Base-by-base conservation (phyloP, 179 eudicot genomes). In the Beta corolliflora region DNA sequence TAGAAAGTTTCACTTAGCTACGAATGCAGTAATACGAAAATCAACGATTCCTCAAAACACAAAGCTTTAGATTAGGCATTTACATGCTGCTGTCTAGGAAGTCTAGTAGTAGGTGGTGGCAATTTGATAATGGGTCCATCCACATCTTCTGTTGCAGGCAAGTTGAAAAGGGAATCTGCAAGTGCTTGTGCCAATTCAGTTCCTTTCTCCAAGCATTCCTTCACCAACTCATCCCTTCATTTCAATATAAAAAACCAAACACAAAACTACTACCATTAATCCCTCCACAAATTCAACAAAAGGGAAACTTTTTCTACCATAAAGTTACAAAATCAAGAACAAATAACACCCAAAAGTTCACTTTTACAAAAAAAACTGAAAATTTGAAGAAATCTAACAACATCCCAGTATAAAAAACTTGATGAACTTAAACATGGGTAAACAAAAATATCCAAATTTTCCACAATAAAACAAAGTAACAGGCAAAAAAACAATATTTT, bases 21-120 rank as follows among this genome's bases (percentile, higher is more conserved):
- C 4, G 64, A 19, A 60, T 41, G 19, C 73, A 7, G 23, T 45
- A 46, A 19, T 13, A 9, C 7, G 13, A 75, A 77, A 45, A 45
- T n/a, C 12, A 58, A 60, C 59, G 18, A 75, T 14, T 7, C 41
- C 10, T 11, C 58, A 65, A 81, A 73, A 15, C 69, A 71, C 14
- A 60, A 25, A n/a, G 21, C 74, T n/a, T 21, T 16, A 73, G 41
- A 25, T 25, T 63, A 60, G 3, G 53, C 46, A 90, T 44, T 63
- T 89, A 96, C 99, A 73, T 94, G 99, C 83, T 97, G 94, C 84
- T 88, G 94, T 81, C 98, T 89, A 44, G 99, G 98, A 90, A 94
- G 88, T 87, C 82, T 90, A 21, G 92, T 92, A 7, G 91, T 88
- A 16, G 97, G 92, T 68, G 85, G 82, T 25, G 98, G 98, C 86